phyloP scores from a whole-genome alignment of 73 alveolate species.

The Symbiodinium natans region DNA sequence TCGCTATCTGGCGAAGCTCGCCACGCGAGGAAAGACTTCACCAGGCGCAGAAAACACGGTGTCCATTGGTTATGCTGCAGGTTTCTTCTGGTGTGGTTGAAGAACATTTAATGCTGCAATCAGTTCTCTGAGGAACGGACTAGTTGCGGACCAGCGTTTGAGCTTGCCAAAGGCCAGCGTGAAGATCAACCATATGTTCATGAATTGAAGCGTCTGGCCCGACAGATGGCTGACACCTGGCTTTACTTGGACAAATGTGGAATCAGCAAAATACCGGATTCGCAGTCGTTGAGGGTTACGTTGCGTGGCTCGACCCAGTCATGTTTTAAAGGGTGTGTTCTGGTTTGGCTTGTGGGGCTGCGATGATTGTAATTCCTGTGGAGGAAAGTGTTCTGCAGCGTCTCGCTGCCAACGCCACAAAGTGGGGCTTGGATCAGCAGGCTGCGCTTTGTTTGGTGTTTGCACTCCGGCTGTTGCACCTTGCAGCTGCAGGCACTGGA shows the following conservation, averaged over 20 bases:
- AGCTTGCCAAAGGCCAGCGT: background rate
- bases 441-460: background rate
- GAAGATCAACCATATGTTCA: conserved; percentile 82
- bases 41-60: background rate
- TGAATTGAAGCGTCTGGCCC: conserved; percentile 73
- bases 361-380: no score
- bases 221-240: conserved; percentile 61
- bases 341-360: no score
- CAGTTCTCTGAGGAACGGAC: no score
- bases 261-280: no score
- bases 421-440: conserved; percentile 89
- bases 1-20: conserved; percentile 73
- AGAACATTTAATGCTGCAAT: no score
- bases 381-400: conserved; percentile 86
- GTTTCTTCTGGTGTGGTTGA: no score
- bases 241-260: background rate
- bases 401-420: conserved; percentile 55
- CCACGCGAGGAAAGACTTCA: conserved; percentile 36
- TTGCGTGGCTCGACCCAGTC: no score
- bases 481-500: conserved; percentile 33
- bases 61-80: no score
- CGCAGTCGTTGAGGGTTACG: no score
- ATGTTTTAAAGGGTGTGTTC: no score
- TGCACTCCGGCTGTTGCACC: background rate
- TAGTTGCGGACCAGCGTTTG: no score